Evolutionary conservation across 257 asterid genomes (phyloP).

Genomic region (Forsythia viridissima): DNA sequence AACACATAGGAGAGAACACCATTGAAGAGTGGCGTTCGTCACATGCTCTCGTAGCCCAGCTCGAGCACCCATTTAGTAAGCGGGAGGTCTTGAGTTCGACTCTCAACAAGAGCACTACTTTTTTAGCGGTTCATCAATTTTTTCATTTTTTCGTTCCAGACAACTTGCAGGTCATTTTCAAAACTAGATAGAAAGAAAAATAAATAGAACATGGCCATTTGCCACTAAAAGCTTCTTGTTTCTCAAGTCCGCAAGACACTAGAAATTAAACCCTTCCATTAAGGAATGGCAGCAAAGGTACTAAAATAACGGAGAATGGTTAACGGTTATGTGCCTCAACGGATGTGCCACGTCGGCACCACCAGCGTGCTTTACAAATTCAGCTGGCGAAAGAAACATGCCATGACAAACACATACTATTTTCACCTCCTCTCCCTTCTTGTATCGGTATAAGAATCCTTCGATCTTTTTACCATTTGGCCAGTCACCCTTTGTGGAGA

Average conservation of each 20-base stretch:
- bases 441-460: constrained; percentile 22
- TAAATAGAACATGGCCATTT: not conserved
- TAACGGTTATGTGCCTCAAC: constrained; percentile 38
- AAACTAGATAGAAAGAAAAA: too few relatives aligned
- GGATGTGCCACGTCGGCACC: constrained; percentile 12
- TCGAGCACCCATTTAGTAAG: constrained; percentile 55
- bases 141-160: too few relatives aligned
- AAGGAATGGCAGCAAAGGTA: not conserved
- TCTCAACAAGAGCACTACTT: constrained; percentile 44
- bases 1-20: too few relatives aligned
- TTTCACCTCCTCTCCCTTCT: constrained; percentile 31
- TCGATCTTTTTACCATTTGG: constrained; percentile 14
- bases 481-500: constrained; percentile 16
- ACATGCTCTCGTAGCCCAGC: too few relatives aligned
- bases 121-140: too few relatives aligned
- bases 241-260: not conserved
- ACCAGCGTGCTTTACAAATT: constrained; percentile 35
- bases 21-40: not conserved
- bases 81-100: constrained; percentile 60
- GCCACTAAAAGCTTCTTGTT: not conserved
- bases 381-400: constrained; percentile 21
- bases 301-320: constrained; percentile 44
- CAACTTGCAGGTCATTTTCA: too few relatives aligned
- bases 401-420: constrained; percentile 34
- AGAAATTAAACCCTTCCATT: not conserved